Evolutionary conservation across 352 stramenopile genomes (phyloP), one percentile per base, ranked within the genome.

Genomic region (Pythium rhizo-oryzae): DNA sequence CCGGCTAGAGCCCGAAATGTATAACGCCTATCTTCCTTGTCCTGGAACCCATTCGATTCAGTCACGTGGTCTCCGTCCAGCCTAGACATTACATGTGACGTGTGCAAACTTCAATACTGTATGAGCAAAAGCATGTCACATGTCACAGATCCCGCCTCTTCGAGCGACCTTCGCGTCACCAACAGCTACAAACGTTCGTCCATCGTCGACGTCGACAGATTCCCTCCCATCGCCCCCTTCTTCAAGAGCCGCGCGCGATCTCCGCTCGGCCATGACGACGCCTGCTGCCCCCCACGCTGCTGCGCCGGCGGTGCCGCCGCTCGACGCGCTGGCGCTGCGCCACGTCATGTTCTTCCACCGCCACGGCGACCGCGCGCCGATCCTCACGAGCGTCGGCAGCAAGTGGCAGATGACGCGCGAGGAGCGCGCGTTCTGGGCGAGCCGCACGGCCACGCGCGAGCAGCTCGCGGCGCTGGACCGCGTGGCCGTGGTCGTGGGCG

Each of bases 261-360:
- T n/a, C 30, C 24, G 13, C 35, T 28, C 35, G 0, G n/a, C 35
- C 51, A 65, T 67, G 64, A 52, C 64, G 46, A 41, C 35, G 25
- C 61, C 50, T 11, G 24, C 61, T 8, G 2, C 60, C 4, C 21
- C 59, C 19, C 15, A 3, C 4, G 8, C 37, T n/a, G 28, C 28
- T 33, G 8, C 62, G n/a, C 28, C 46, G 18, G n/a, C 39, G 0
- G 19, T 61, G 13, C 61, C 54, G 15, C 39, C 53, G 12, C 57
- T 50, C 39, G 62, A 61, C 65, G 70, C 80, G 49, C 72, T 94
- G 35, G 61, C 72, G 55, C 68, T 94, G 62, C 77, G 75, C 44
- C 85, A 96, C 66, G 87, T 91, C 63, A 71, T 96, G 56, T 71
- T 93, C 33, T 90, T 93, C 69, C 85, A 94, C 59, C 87, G 87